A percentile compares a stretch with the other conserved stretches of the same genome.
phyloP scores from a whole-genome alignment of 1,139 yeast species.

The Saccharomycopsis hybrid region DNA sequence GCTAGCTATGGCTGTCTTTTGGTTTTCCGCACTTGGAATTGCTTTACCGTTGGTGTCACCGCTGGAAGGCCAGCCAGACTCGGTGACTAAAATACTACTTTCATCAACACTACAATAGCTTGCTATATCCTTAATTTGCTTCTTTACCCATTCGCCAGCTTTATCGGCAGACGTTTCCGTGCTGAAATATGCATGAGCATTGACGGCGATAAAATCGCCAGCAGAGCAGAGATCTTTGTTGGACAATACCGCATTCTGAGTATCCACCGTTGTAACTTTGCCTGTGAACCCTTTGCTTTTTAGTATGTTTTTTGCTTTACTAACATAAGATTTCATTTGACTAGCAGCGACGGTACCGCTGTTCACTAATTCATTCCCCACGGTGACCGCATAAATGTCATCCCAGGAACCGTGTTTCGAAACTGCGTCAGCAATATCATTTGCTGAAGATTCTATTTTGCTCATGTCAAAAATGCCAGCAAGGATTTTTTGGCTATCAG shows the following conservation, averaged over 20 bases:
- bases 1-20: conserved; percentile 44
- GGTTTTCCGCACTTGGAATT: conserved; percentile 50
- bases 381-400: conserved; percentile 64
- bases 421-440: conserved; percentile 45
- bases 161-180: conserved; percentile 55
- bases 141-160: conserved; percentile 66
- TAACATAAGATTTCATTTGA: conserved; percentile 49
- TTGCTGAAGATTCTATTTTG: conserved; percentile 41
- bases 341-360: conserved; percentile 51
- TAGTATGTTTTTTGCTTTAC: conserved; percentile 54
- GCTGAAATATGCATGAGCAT: conserved; percentile 79
- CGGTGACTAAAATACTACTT: conserved; percentile 45
- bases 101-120: conserved; percentile 58
- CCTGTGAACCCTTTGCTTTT: conserved; percentile 60
- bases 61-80: conserved; percentile 66
- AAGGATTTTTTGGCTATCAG: conserved; percentile 59
- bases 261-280: conserved; percentile 71
- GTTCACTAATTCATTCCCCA: conserved; percentile 80
- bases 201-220: conserved; percentile 75
- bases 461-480: conserved; percentile 68
- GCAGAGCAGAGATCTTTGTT: conserved; percentile 64
- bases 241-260: conserved; percentile 64
- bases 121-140: conserved; percentile 61
- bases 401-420: conserved; percentile 45
- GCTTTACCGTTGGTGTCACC: conserved; percentile 51